phyloP scores from a whole-genome alignment of 148 eudicot genomes.

The Agrostemma githago region DNA sequence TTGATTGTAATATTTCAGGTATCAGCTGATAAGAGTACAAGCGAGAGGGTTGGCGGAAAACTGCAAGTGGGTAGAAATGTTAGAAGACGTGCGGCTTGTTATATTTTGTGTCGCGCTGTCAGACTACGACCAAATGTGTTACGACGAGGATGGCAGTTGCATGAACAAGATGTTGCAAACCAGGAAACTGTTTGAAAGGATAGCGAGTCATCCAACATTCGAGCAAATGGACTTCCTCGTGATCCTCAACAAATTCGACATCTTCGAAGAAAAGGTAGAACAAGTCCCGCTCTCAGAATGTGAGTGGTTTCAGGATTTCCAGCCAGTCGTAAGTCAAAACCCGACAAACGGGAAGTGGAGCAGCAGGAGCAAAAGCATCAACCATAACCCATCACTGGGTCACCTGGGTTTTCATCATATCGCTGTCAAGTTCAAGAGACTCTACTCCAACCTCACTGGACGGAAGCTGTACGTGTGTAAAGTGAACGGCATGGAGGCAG shows the following conservation, averaged over 20 bases:
- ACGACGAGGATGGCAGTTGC: slow-evolving; percentile 44
- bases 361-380: slow-evolving; percentile 49
- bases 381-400: slow-evolving; percentile 62
- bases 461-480: slow-evolving; percentile 66
- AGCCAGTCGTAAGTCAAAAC: slow-evolving; percentile 63
- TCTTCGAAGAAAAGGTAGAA: slow-evolving; percentile 82
- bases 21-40: slow-evolving; percentile 86
- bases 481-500: slow-evolving; percentile 76
- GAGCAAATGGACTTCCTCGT: slow-evolving; percentile 79
- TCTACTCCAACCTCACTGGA: slow-evolving; percentile 63
- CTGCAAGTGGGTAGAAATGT: slow-evolving; percentile 95
- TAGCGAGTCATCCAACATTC: slow-evolving; percentile 78
- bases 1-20: slow-evolving; percentile 40
- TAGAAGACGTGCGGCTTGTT: slow-evolving; percentile 84
- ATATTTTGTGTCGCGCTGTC: slow-evolving; percentile 71
- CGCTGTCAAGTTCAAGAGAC: slow-evolving; percentile 90
- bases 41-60: slow-evolving; percentile 76
- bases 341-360: slow-evolving; percentile 27
- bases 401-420: slow-evolving; percentile 81
- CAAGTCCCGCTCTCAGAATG: slow-evolving; percentile 58
- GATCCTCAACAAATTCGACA: slow-evolving; percentile 68
- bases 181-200: slow-evolving; percentile 74
- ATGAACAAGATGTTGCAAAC: slow-evolving; percentile 71
- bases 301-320: slow-evolving; percentile 94
- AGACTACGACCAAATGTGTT: slow-evolving; percentile 64